Percentiles rank a stretch among this genome's conserved stretches.
These are phyloP conservation scores for Clitoria ternatea DNA, from an alignment of 306 rosid species.

Conservation along the genomic window DNA sequence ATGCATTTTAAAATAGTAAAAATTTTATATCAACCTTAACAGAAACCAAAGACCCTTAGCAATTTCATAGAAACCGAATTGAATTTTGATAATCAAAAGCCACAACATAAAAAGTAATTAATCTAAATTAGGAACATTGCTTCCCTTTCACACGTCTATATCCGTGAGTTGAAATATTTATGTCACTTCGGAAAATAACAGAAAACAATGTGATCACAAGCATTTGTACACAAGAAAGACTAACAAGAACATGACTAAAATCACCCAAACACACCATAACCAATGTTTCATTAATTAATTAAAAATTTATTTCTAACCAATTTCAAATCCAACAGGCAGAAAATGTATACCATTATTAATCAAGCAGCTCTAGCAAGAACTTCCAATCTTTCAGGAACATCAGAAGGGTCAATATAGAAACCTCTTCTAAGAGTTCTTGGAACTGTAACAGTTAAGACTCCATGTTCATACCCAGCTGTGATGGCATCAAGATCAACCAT, in stretches of 20 bases:
- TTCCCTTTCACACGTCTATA: background rate
- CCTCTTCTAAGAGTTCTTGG: slow-evolving; percentile 53
- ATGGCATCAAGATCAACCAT: slow-evolving; percentile 55
- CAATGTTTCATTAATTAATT: background rate
- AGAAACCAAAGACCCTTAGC: too few relatives aligned
- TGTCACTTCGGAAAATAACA: background rate
- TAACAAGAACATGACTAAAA: background rate
- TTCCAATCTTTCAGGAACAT: slow-evolving; percentile 37
- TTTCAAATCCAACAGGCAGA: too few relatives aligned
- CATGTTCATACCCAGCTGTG: slow-evolving; percentile 60
- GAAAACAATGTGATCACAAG: background rate
- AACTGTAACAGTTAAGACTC: slow-evolving; percentile 63
- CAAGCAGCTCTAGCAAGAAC: slow-evolving; percentile 80
- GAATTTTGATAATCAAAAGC: too few relatives aligned
- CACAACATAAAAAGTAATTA: background rate
- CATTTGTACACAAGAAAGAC: background rate
- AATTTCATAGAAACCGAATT: too few relatives aligned
- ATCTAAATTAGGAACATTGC: background rate
- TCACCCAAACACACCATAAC: background rate
- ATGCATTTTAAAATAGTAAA: too few relatives aligned
- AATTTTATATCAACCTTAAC: too few relatives aligned
- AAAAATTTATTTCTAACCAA: too few relatives aligned
- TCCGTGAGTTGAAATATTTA: background rate
- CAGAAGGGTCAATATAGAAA: slow-evolving; percentile 49
- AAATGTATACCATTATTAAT: background rate